These are phyloP conservation scores for Colletotrichum eremochloae DNA, from an alignment of 2,329 filamentous ascomycete species.

Conservation along the genomic window DNA sequence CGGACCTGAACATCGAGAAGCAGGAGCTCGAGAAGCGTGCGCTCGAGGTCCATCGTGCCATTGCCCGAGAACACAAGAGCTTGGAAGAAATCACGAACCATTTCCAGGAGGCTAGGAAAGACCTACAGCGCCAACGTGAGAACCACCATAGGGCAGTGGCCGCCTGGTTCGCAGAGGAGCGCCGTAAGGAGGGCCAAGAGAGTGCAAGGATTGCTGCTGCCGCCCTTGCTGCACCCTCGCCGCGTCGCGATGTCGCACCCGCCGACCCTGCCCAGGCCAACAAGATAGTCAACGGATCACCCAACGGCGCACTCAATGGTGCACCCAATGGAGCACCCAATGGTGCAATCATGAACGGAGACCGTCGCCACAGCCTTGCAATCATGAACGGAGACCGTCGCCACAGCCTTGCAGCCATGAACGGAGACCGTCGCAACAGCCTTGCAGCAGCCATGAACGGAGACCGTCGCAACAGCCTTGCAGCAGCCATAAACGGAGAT, in stretches of 20 bases:
- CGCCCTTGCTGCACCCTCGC: conserved; percentile 21
- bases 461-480: too few relatives aligned
- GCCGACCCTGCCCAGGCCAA: conserved; percentile 8
- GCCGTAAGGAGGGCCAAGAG: conserved; percentile 14
- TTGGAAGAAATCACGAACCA: conserved; percentile 23
- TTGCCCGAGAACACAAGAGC: conserved; percentile 19
- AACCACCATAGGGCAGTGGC: neutral
- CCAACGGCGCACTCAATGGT: conserved; percentile 9
- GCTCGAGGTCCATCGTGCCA: conserved; percentile 27
- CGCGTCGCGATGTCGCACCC: neutral
- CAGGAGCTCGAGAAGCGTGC: conserved; percentile 32
- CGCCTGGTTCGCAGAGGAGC: conserved; percentile 20
- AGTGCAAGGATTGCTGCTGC: conserved; percentile 32
- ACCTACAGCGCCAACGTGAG: conserved; percentile 1
- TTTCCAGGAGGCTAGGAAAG: conserved; percentile 9
- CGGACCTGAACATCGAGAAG: conserved; percentile 23
- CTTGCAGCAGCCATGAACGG: too few relatives aligned
- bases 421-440: too few relatives aligned
- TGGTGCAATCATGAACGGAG: too few relatives aligned
- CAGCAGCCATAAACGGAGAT: conserved; percentile 5
- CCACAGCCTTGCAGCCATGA: too few relatives aligned
- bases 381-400: too few relatives aligned
- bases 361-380: too few relatives aligned
- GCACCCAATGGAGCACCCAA: conserved; percentile 1
- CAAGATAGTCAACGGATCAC: neutral